These are phyloP conservation scores for Ceratocystis destructans DNA, from an alignment of 2,329 filamentous ascomycete genomes.

Conservation along the genomic window DNA sequence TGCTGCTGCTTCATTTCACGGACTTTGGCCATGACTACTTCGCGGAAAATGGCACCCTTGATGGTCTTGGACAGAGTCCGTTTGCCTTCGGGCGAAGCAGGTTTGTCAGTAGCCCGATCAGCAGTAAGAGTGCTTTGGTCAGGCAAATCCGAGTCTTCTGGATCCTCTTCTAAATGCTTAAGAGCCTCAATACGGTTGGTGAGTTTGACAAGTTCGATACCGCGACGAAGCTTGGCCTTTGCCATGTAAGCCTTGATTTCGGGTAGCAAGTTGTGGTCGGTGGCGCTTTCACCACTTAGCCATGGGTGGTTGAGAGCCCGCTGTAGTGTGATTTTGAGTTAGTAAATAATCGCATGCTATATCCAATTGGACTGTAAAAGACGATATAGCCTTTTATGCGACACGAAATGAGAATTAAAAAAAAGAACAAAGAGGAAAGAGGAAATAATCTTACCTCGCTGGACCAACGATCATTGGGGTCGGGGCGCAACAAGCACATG, in stretches of 20 bases:
- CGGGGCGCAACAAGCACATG: slow-evolving; percentile 60
- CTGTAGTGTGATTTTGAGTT: slow-evolving; percentile 28
- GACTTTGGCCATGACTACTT: slow-evolving; percentile 88
- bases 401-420: not conserved
- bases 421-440: not conserved
- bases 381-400: not conserved
- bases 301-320: slow-evolving; percentile 70
- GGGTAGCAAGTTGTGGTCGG: slow-evolving; percentile 86
- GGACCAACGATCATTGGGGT: slow-evolving; percentile 61
- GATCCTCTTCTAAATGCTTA: slow-evolving; percentile 80
- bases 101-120: slow-evolving; percentile 22
- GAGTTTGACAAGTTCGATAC: slow-evolving; percentile 92
- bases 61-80: slow-evolving; percentile 37
- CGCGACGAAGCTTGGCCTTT: slow-evolving; percentile 77
- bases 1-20: slow-evolving; percentile 82
- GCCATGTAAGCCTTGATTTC: slow-evolving; percentile 92
- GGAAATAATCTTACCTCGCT: slow-evolving; percentile 46
- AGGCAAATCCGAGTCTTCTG: slow-evolving; percentile 57
- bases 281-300: slow-evolving; percentile 82
- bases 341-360: slow-evolving; percentile 7
- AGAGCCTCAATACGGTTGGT: slow-evolving; percentile 89
- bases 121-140: slow-evolving; percentile 44
- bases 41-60: slow-evolving; percentile 70
- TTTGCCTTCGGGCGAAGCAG: slow-evolving; percentile 28
- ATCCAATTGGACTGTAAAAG: slow-evolving; percentile 1